Percentiles rank a stretch among this genome's conserved stretches.
phyloP scores from a whole-genome alignment of 257 asterid genomes.

The Przewalskia tangutica region DNA sequence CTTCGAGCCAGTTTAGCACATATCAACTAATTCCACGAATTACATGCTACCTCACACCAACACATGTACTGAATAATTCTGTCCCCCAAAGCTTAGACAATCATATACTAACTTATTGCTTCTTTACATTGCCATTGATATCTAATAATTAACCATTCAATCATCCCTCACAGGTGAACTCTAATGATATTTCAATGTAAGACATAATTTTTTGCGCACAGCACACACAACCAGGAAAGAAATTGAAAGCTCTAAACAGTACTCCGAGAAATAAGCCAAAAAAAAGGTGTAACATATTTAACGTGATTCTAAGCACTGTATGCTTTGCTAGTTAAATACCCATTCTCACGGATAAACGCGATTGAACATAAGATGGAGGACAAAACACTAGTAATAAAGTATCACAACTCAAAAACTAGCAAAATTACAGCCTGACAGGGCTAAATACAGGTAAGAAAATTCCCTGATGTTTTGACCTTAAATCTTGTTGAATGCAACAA shows the following conservation, averaged over 20 bases:
- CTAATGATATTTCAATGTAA: not conserved
- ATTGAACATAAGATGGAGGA: not conserved
- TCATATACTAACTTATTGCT: not conserved
- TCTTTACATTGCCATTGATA: too few species aligned
- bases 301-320: not conserved
- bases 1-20: too few species aligned
- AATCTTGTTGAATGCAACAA: slow-evolving; percentile 51
- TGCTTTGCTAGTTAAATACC: not conserved
- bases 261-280: not conserved
- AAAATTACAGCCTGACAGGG: slow-evolving; percentile 17
- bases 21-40: too few species aligned
- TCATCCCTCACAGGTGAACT: not conserved
- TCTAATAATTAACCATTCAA: not conserved
- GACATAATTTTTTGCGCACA: not conserved
- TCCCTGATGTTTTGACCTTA: slow-evolving; percentile 8
- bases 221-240: not conserved
- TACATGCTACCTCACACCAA: not conserved
- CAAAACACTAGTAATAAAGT: not conserved
- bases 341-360: not conserved
- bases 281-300: not conserved
- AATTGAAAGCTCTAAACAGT: not conserved
- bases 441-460: not conserved
- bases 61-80: not conserved
- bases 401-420: slow-evolving; percentile 5
- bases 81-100: not conserved